phyloP scores from a whole-genome alignment of 2,329 filamentous ascomycete genomes.

The Epichloe elymi region DNA sequence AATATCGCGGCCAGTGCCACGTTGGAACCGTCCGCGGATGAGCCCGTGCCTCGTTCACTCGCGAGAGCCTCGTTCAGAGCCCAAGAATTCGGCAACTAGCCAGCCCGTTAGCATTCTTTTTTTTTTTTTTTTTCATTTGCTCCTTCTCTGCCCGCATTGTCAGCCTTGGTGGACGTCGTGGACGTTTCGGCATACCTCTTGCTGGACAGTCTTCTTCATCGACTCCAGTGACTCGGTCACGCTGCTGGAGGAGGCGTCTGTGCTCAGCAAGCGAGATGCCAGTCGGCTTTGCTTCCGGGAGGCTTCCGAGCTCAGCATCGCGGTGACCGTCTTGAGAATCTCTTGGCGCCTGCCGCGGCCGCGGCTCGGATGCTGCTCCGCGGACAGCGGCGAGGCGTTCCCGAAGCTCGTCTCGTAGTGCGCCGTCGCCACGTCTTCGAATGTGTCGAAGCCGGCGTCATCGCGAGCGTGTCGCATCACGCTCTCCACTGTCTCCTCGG shows the following conservation, averaged over 20 bases:
- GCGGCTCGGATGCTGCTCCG: constrained; percentile 15
- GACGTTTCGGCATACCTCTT: constrained; percentile 10
- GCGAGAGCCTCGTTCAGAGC: constrained; percentile 13
- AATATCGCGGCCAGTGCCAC: constrained; percentile 14
- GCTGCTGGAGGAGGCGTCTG: neutral
- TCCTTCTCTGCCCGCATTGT: too few species aligned
- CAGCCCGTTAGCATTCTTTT: neutral
- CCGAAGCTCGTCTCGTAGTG: constrained; percentile 13
- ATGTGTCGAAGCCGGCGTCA: constrained; percentile 13
- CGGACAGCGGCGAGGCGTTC: constrained; percentile 10
- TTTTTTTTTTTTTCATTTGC: neutral
- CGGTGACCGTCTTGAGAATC: constrained; percentile 13
- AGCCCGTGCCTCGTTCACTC: constrained; percentile 5
- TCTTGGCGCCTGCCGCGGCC: constrained; percentile 16
- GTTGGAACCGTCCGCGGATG: constrained; percentile 13
- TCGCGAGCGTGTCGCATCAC: constrained; percentile 12
- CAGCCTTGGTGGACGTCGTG: neutral
- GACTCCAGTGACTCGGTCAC: constrained; percentile 6
- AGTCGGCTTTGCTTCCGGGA: constrained; percentile 1
- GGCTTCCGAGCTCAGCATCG: constrained; percentile 10
- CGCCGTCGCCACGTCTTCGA: constrained; percentile 14
- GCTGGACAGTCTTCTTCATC: constrained; percentile 12
- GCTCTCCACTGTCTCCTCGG: constrained; percentile 12
- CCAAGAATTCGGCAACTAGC: constrained; percentile 15
- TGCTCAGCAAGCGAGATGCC: constrained; percentile 9